Evolutionary conservation across 495 filamentous ascomycete genomes (phyloP).

Genomic region (Xylaria flabelliformis): DNA sequence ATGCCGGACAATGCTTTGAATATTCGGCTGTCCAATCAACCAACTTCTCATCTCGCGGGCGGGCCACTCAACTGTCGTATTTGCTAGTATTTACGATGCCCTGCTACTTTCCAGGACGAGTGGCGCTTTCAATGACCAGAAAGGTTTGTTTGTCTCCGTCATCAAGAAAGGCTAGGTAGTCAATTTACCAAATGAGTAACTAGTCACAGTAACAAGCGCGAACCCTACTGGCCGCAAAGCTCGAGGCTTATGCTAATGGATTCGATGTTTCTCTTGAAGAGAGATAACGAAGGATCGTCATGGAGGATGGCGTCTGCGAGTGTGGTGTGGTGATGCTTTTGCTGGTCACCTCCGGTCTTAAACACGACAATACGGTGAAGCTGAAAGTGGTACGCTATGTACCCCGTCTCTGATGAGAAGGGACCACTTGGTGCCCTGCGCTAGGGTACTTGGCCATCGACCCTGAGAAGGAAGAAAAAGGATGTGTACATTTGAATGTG

Average conservation of each 20-base stretch:
- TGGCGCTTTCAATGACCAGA: slow-evolving; percentile 10
- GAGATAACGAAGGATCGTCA: neutral
- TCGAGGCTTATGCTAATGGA: neutral
- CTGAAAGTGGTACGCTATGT: slow-evolving; percentile 8
- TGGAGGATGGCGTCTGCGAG: neutral
- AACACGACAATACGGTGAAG: slow-evolving; percentile 18
- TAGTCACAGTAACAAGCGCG: neutral
- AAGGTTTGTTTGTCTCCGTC: neutral
- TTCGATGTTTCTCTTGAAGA: neutral
- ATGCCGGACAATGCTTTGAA: slow-evolving; percentile 2
- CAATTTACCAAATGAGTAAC: neutral
- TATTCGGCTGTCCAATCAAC: neutral
- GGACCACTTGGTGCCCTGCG: slow-evolving; percentile 18
- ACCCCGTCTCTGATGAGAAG: slow-evolving; percentile 23
- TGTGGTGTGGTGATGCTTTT: slow-evolving; percentile 10
- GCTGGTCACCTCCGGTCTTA: slow-evolving; percentile 5
- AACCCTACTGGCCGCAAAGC: neutral
- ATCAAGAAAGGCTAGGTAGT: neutral
- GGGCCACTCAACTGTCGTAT: slow-evolving; percentile 3
- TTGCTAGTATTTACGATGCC: neutral
- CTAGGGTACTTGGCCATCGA: neutral
- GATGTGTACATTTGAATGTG: slow-evolving; percentile 2
- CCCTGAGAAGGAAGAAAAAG: slow-evolving; percentile 1
- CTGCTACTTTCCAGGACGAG: neutral
- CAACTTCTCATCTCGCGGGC: neutral